phyloP scores from a whole-genome alignment of 2,329 filamentous ascomycete genomes.

The Botrytis porri region DNA sequence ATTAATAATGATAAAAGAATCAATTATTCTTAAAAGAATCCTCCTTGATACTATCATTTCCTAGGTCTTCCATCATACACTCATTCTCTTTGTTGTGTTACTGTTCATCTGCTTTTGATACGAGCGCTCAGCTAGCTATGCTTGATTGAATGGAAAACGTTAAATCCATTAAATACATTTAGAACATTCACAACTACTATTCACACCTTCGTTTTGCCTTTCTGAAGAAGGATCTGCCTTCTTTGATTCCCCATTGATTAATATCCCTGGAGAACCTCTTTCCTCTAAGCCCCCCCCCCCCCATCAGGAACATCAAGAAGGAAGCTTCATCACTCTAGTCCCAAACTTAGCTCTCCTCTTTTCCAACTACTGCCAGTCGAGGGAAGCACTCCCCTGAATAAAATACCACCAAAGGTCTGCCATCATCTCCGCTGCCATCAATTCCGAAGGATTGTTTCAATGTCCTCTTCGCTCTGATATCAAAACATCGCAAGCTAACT shows the following conservation, averaged over 20 bases:
- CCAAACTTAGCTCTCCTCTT: background rate
- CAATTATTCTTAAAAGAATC: background rate
- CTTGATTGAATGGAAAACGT: background rate
- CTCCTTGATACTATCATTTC: background rate
- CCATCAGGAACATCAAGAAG: constrained; percentile 2
- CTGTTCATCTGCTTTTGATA: background rate
- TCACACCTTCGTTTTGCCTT: background rate
- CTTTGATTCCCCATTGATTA: background rate
- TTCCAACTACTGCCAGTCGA: background rate
- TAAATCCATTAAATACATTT: background rate
- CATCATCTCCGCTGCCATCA: background rate
- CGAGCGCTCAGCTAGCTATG: background rate
- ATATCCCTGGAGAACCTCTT: constrained; percentile 11
- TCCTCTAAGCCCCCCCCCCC: background rate
- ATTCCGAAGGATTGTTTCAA: background rate
- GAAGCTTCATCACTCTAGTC: constrained; percentile 16
- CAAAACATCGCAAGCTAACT: constrained; percentile 1
- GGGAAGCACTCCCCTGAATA: background rate
- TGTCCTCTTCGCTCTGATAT: background rate
- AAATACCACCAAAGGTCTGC: background rate
- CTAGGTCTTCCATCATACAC: background rate
- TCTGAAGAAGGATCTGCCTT: constrained; percentile 12
- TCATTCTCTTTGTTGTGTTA: background rate
- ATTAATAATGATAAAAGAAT: background rate
- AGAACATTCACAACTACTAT: background rate